Conservation (phyloP, 1,139 yeast species). For the Neolecta irregularis region DNA sequence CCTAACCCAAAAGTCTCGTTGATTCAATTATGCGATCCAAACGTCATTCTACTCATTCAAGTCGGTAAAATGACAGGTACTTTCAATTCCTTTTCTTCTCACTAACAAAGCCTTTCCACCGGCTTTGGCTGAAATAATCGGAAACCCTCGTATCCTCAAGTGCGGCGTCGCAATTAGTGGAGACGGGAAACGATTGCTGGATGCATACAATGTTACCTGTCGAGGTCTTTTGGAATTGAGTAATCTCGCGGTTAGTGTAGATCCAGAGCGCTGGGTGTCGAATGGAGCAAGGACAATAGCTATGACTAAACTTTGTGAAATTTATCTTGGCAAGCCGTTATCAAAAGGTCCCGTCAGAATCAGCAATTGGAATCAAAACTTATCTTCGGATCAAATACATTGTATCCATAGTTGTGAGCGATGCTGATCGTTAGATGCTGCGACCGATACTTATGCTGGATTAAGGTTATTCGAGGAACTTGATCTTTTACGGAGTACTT, state of each 20-base stretch:
- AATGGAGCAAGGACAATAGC: not conserved
- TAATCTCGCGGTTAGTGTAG: slow-evolving; percentile 2
- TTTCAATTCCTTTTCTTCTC: not conserved
- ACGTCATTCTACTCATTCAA: slow-evolving; percentile 2
- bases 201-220: slow-evolving; percentile 3
- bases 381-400: slow-evolving; percentile 2
- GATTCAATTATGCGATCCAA: slow-evolving; percentile 3
- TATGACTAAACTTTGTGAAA: not conserved
- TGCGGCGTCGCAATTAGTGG: slow-evolving; percentile 5
- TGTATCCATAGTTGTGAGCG: slow-evolving; percentile 1
- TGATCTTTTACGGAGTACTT: not conserved
- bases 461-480: slow-evolving; percentile 1
- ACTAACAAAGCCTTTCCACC: slow-evolving; percentile 2
- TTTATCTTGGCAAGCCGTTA: slow-evolving; percentile 3
- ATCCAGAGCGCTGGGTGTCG: slow-evolving; percentile 4
- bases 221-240: slow-evolving; percentile 5
- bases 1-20: slow-evolving; percentile 1
- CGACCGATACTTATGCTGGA: slow-evolving; percentile 3
- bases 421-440: slow-evolving; percentile 1
- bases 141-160: slow-evolving; percentile 1
- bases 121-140: slow-evolving; percentile 1
- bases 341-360: slow-evolving; percentile 1
- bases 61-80: not conserved
- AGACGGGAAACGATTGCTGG: slow-evolving; percentile 4
- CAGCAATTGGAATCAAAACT: slow-evolving; percentile 1